Percentiles rank a stretch among this genome's conserved stretches.
phyloP scores from a whole-genome alignment of 148 eudicot genomes.

The Cornus controversa region DNA sequence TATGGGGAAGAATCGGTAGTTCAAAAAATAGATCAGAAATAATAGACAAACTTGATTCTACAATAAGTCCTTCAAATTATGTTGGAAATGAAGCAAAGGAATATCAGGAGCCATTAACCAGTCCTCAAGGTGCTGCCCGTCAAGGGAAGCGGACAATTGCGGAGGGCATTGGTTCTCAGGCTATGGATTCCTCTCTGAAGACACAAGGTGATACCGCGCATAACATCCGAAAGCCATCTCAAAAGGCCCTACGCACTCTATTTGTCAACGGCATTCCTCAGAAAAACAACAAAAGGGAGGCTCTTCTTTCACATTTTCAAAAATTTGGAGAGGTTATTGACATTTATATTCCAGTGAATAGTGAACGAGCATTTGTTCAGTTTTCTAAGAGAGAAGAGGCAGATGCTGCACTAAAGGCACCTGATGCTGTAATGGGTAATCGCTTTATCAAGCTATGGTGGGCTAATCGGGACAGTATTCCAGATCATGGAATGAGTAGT shows the following conservation, averaged over 20 bases:
- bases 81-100: slow-evolving; percentile 31
- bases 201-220: slow-evolving; percentile 44
- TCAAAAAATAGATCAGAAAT: slow-evolving; percentile 46
- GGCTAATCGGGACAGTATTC: slow-evolving; percentile 84
- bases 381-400: slow-evolving; percentile 92
- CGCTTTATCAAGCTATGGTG: slow-evolving; percentile 89
- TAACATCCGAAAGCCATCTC: slow-evolving; percentile 46
- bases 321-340: slow-evolving; percentile 91
- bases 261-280: slow-evolving; percentile 79
- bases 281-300: slow-evolving; percentile 76
- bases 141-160: slow-evolving; percentile 43
- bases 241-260: slow-evolving; percentile 80
- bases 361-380: slow-evolving; percentile 94
- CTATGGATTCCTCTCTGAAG: slow-evolving; percentile 41
- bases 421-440: slow-evolving; percentile 99
- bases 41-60: slow-evolving; percentile 48
- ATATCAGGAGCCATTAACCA: slow-evolving; percentile 30
- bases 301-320: slow-evolving; percentile 78
- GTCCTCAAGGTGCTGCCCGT: slow-evolving; percentile 26
- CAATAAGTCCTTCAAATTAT: slow-evolving; percentile 32
- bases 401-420: slow-evolving; percentile 84
- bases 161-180: slow-evolving; percentile 29
- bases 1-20: slow-evolving; percentile 55
- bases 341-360: slow-evolving; percentile 67
- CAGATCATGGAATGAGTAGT: slow-evolving; percentile 47